Evolutionary conservation across 2,329 filamentous ascomycete species (phyloP).

Genomic region (Colletotrichum sp.): DNA sequence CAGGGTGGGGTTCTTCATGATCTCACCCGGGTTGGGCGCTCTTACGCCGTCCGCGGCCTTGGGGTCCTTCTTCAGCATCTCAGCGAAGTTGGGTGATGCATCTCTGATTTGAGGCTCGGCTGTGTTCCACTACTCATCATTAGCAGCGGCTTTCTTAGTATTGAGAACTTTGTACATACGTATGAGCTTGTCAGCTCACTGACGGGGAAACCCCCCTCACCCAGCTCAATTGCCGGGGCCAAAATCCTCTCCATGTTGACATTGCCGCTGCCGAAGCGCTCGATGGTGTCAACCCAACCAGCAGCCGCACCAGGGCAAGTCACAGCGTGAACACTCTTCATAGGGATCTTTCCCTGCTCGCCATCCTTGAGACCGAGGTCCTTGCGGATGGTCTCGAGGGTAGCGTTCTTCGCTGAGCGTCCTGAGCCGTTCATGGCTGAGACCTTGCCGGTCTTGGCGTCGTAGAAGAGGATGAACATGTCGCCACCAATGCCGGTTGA

Average conservation of each 20-base stretch:
- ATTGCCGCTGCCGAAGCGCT: constrained; percentile 89
- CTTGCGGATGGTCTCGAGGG: constrained; percentile 72
- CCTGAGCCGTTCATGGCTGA: constrained; percentile 92
- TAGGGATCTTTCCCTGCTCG: constrained; percentile 68
- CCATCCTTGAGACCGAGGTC: constrained; percentile 71
- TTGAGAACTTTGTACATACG: constrained; percentile 52
- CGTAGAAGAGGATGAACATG: constrained; percentile 94
- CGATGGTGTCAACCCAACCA: constrained; percentile 90
- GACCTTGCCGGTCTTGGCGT: constrained; percentile 81
- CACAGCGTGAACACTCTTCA: constrained; percentile 77
- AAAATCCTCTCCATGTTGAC: constrained; percentile 79
- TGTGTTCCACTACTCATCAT: constrained; percentile 67
- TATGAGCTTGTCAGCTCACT: constrained; percentile 75
- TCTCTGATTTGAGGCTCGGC: constrained; percentile 68
- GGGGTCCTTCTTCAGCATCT: constrained; percentile 85
- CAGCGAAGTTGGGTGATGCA: constrained; percentile 84
- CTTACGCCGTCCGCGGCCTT: constrained; percentile 72
- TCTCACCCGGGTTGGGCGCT: constrained; percentile 79
- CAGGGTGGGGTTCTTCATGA: constrained; percentile 85
- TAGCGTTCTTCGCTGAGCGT: constrained; percentile 73
- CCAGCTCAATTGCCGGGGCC: constrained; percentile 81
- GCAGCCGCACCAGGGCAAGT: constrained; percentile 91
- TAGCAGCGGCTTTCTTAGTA: background rate
- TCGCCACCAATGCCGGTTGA: constrained; percentile 97
- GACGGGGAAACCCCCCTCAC: constrained; percentile 88